A percentile compares a stretch with the other conserved stretches of the same genome.
phyloP scores from a whole-genome alignment of 2,329 filamentous ascomycete genomes.

The Alternaria sp. region DNA sequence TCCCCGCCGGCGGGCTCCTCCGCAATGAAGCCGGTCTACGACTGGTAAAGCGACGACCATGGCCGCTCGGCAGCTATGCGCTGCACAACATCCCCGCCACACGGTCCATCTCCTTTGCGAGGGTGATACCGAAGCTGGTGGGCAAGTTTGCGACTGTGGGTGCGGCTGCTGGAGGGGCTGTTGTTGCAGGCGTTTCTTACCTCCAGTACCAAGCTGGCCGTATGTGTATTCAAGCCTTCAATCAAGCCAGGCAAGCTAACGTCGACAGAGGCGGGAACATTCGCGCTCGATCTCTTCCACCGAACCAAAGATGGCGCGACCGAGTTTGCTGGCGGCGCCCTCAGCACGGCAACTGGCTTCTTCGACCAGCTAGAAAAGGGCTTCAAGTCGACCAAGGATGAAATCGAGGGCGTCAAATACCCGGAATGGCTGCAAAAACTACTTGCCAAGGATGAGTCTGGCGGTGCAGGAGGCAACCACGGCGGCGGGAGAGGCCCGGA shows the following conservation, averaged over 20 bases:
- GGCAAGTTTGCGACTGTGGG: conserved; percentile 87
- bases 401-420: conserved; percentile 73
- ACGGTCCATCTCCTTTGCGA: conserved; percentile 71
- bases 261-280: conserved; percentile 74
- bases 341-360: conserved; percentile 76
- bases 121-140: conserved; percentile 82
- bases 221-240: conserved; percentile 57
- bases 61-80: conserved; percentile 78
- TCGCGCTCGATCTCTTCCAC: conserved; percentile 77
- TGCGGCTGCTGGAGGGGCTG: conserved; percentile 88
- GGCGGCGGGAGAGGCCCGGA: conserved; percentile 54
- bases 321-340: conserved; percentile 72
- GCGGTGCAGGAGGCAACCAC: conserved; percentile 50
- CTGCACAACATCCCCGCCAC: conserved; percentile 81
- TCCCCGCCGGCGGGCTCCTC: conserved; percentile 51
- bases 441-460: conserved; percentile 57
- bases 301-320: conserved; percentile 75
- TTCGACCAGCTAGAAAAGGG: conserved; percentile 80
- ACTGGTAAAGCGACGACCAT: conserved; percentile 64
- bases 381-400: conserved; percentile 84
- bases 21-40: conserved; percentile 49
- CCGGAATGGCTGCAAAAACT: conserved; percentile 82
- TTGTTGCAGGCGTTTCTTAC: conserved; percentile 87
- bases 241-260: conserved; percentile 48
- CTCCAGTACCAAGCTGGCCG: conserved; percentile 94